Conservation (phyloP, 768 basidiomycete species). For the Hysterangium stoloniferum region DNA sequence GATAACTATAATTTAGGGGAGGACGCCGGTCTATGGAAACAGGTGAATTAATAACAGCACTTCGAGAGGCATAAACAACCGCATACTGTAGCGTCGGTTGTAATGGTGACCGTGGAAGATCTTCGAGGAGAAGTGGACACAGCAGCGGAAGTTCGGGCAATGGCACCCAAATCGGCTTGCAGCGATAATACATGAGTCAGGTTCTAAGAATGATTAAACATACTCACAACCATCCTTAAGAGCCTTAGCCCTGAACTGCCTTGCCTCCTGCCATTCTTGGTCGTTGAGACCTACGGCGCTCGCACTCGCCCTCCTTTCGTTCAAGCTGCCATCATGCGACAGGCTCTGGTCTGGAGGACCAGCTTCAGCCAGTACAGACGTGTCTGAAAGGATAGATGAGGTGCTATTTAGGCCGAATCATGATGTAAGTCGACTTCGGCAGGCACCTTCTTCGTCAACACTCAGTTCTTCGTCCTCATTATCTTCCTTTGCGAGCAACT, state of each 20-base stretch:
- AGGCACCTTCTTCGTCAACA: slow-evolving; percentile 30
- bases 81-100: slow-evolving; percentile 21
- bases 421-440: no score
- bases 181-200: slow-evolving; percentile 1
- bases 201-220: neutral
- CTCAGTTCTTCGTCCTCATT: slow-evolving; percentile 33
- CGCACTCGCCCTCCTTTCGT: neutral
- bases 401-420: slow-evolving; percentile 12
- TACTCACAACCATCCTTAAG: slow-evolving; percentile 51
- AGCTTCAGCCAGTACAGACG: slow-evolving; percentile 10
- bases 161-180: slow-evolving; percentile 58
- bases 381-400: slow-evolving; percentile 7
- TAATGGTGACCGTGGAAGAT: slow-evolving; percentile 21
- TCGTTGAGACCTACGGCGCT: slow-evolving; percentile 42
- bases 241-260: slow-evolving; percentile 64
- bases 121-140: slow-evolving; percentile 38
- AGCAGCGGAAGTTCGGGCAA: slow-evolving; percentile 77
- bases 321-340: slow-evolving; percentile 12
- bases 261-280: slow-evolving; percentile 58
- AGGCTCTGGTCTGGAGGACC: slow-evolving; percentile 12
- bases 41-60: no score
- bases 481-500: slow-evolving; percentile 51
- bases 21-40: no score
- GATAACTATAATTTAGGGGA: no score
- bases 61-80: no score